Evolutionary conservation across 441 rosid genomes (phyloP).

Genomic region (Sinapis alba): DNA sequence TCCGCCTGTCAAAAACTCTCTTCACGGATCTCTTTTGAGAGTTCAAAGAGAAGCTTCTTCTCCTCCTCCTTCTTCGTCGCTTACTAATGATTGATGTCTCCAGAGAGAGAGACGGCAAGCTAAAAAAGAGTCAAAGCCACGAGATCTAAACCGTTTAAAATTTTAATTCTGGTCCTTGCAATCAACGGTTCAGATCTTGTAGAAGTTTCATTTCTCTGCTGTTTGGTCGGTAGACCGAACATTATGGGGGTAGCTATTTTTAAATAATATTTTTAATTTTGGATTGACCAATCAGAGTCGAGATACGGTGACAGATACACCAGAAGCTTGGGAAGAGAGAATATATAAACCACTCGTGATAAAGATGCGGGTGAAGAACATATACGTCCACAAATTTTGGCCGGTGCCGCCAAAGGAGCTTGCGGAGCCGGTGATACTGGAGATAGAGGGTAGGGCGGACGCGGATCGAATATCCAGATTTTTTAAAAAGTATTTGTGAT

Average conservation of each 20-base stretch:
- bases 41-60: slow-evolving; percentile 22
- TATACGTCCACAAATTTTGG: not conserved
- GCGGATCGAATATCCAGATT: no score
- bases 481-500: no score
- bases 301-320: slow-evolving; percentile 1
- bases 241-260: not conserved
- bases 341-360: slow-evolving; percentile 10
- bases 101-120: not conserved
- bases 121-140: slow-evolving; percentile 26
- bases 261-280: not conserved
- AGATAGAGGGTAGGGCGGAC: not conserved
- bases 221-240: slow-evolving; percentile 5
- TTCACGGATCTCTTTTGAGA: not conserved
- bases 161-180: not conserved
- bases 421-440: not conserved
- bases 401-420: not conserved
- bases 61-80: slow-evolving; percentile 8
- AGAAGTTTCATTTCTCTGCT: not conserved
- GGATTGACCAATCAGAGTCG: slow-evolving; percentile 16
- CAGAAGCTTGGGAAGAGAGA: not conserved
- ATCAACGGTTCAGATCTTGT: not conserved
- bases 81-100: not conserved
- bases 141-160: not conserved
- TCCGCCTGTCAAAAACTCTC: not conserved
- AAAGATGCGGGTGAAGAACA: not conserved